Evolutionary conservation across 441 rosid genomes (phyloP), one percentile per base, ranked within the genome.

Genomic region (Rhodomyrtus psidioides): DNA sequence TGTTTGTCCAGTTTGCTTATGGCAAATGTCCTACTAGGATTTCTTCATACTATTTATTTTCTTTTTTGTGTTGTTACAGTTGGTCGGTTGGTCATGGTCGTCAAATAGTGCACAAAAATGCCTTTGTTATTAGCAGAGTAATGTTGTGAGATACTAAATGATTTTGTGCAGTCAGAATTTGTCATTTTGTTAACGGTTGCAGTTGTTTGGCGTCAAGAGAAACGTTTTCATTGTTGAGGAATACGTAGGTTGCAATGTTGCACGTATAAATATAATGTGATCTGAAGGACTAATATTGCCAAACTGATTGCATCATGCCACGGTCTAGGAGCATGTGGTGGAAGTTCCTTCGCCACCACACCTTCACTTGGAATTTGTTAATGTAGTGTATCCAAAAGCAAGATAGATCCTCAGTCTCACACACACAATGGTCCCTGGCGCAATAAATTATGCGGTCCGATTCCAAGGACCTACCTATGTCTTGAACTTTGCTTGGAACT

Each of bases 1-100:
- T 83, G 86, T 60, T 87, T 85, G 84, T 82, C 81, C 83, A 27
- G 89, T 83, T 86, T 81, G 89, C 79, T 55, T 85, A 59, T 87
- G 84, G 58, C 10, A 54, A 53, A 62, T 58, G 88, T 86, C 84
- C 23, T 21, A 49, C 51, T 86, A 86, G 87, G 87, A 74, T 23
- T 70, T 87, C 89, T 85, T 84, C 30, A 55, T 59, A 81, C 81
- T 26, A 83, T 88, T 86, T 23, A 59, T 81, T 86, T 70, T 34
- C 83, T 62, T 81, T 58, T 57, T 84, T 46, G 19, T 62, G 44
- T 44, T 62, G 26, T 84, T 51, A 19, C 23, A 84, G 58, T 56
- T 10, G 54, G 55, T 57, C 15, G 46, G 85, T 57, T 9, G 57
- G 85, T n/a, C 81, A 60, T 6, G 49, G 79, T 6, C n/a, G 44